phyloP scores from a whole-genome alignment of 2,329 filamentous ascomycete genomes.

The Colletotrichum ledebouriae region DNA sequence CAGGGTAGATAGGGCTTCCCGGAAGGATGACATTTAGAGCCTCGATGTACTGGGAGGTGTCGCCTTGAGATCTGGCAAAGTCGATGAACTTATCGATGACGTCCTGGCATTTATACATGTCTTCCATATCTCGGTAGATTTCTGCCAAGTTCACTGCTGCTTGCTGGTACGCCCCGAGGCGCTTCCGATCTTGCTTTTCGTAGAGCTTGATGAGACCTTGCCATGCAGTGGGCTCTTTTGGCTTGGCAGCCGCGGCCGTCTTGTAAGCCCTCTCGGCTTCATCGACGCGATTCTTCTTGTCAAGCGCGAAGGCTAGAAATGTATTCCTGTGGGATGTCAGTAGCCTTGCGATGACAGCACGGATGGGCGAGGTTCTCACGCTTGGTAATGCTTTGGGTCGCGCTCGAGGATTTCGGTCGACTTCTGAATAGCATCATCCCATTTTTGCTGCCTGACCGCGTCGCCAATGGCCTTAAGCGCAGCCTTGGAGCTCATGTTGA shows the following conservation, averaged over 20 bases:
- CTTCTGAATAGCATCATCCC: conserved; percentile 79
- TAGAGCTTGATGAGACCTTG: conserved; percentile 90
- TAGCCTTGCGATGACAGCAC: not conserved
- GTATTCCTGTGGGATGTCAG: conserved; percentile 56
- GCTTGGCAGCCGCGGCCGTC: conserved; percentile 78
- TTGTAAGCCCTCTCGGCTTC: conserved; percentile 84
- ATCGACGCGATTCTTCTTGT: conserved; percentile 78
- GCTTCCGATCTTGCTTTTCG: conserved; percentile 79
- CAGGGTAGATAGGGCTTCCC: conserved; percentile 82
- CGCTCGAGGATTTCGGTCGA: conserved; percentile 77
- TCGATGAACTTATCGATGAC: conserved; percentile 84
- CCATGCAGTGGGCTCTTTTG: conserved; percentile 86
- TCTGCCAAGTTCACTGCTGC: conserved; percentile 81
- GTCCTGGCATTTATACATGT: conserved; percentile 73
- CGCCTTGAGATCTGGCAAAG: conserved; percentile 80
- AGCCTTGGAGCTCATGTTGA: conserved; percentile 72
- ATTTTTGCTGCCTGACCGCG: conserved; percentile 83
- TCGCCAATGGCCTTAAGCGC: conserved; percentile 85
- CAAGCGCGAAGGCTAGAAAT: conserved; percentile 88
- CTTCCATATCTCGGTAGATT: conserved; percentile 77
- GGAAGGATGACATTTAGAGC: conserved; percentile 84
- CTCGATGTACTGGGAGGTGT: conserved; percentile 78
- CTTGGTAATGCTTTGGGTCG: conserved; percentile 86
- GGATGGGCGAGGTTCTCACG: conserved; percentile 60
- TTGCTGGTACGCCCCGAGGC: conserved; percentile 79